phyloP scores from a whole-genome alignment of 225 moss, liverwort and hornwort genomes.

The Pleurozium schreberi region DNA sequence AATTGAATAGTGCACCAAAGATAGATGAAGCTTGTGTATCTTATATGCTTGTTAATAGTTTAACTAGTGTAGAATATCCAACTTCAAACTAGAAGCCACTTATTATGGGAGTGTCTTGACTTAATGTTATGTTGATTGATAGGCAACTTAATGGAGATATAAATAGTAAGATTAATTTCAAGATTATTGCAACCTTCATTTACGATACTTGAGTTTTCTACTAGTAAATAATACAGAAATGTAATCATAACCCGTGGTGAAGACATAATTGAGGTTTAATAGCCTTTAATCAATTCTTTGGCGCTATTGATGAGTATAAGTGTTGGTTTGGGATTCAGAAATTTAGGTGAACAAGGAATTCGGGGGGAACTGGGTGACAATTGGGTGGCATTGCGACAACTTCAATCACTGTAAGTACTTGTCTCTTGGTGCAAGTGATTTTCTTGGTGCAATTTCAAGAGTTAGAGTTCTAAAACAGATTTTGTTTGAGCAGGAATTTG shows the following conservation, averaged over 20 bases:
- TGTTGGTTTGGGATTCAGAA: conserved; percentile 11
- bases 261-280: background rate
- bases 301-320: background rate
- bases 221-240: background rate
- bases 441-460: background rate
- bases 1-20: background rate
- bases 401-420: conserved; percentile 58
- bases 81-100: background rate
- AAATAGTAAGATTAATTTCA: background rate
- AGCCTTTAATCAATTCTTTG: background rate
- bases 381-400: conserved; percentile 27
- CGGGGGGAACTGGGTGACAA: conserved; percentile 45
- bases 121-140: background rate
- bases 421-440: background rate
- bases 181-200: background rate
- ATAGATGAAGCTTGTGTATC: background rate
- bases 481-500: conserved; percentile 57
- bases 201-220: background rate
- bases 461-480: background rate
- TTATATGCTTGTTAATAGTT: no score
- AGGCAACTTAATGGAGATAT: background rate
- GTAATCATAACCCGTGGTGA: no score
- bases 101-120: no score
- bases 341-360: conserved; percentile 57
- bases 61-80: background rate